Evolutionary conservation across 495 filamentous ascomycete species (phyloP).

Genomic region (Paragyromitra xinjiangensis): DNA sequence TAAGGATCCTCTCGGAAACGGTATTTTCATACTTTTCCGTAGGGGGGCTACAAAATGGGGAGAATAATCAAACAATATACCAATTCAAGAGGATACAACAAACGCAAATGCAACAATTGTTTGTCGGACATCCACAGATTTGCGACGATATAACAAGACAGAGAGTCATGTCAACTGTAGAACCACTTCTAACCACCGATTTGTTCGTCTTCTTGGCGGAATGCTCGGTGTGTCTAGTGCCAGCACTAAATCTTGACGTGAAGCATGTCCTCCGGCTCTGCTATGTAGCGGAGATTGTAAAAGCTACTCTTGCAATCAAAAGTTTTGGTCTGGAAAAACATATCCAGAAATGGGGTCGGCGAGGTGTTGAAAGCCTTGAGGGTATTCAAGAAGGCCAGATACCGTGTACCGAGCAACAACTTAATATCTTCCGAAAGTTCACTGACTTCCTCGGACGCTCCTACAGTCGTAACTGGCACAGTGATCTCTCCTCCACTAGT

Average conservation of each 20-base stretch:
- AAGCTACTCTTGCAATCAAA: conserved; percentile 69
- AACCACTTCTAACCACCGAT: conserved; percentile 78
- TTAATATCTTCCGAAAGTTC: conserved; percentile 46
- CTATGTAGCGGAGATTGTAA: conserved; percentile 89
- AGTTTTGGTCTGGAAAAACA: conserved; percentile 60
- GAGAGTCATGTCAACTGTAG: conserved; percentile 57
- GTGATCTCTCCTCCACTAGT: background rate
- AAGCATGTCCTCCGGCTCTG: conserved; percentile 86
- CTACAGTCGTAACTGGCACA: conserved; percentile 29
- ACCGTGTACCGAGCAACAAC: conserved; percentile 51
- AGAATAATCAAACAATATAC: conserved; percentile 68
- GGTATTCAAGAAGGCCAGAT: conserved; percentile 37
- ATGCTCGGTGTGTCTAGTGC: conserved; percentile 73
- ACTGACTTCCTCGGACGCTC: conserved; percentile 31
- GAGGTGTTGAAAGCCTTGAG: conserved; percentile 22
- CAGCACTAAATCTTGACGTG: conserved; percentile 76
- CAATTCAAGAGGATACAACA: conserved; percentile 77
- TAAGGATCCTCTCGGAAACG: conserved; percentile 91
- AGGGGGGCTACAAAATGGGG: conserved; percentile 69
- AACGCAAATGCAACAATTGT: conserved; percentile 79
- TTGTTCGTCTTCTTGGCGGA: conserved; percentile 87
- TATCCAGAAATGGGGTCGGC: conserved; percentile 55
- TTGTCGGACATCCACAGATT: conserved; percentile 63
- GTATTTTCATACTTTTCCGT: conserved; percentile 83
- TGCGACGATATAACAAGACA: conserved; percentile 48